Base-by-base conservation (phyloP, 352 stramenopile genomes). In the Globisporangium cystogenes region DNA sequence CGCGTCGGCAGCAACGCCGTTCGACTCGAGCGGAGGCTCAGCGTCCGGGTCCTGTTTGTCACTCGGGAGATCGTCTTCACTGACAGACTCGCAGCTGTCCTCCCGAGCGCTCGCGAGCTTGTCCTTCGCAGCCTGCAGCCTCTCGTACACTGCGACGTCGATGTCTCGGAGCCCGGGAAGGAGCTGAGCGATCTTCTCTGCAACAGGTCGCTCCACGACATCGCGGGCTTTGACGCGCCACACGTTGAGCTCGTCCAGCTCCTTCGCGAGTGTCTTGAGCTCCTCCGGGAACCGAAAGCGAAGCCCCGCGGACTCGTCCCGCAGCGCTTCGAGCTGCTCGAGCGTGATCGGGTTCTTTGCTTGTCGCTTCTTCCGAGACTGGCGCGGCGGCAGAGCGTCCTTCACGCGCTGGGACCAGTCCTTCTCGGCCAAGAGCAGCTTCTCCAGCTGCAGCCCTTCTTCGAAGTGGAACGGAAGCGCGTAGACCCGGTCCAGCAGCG, bases 281-380 rank as follows among this genome's bases (percentile, higher is more conserved):
- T 95, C 85, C 16, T 93, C 78, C 11, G 74, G 72, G 65, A 95
- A 95, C 18, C 72, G 51, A 53, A 94, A 95, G 14, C 59, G 68
- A 8, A 95, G 47, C 10, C 40, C 42, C 16, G 64, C 76, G 2
- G 81, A 86, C 42, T 95, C 78, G 4, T 69, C 56, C 39, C 87
- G 46, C 26, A 95, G 60, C 16, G 60, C 59, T 7, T 71, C 60
- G 7, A 95, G 53, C 27, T 88, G 67, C 4, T 75, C 74, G 16
- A 81, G 64, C 11, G 73, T 87, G 18, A 90, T 87, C 2, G 60
- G 48, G 16, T 88, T 59, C 47, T 87, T 90, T 2, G 68, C 59
- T 52, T 87, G 62, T 7, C 83, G 76, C 26, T 89, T 92, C 45
- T 93, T 93, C 8, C 83, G 65, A 7, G 83, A 93, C 48, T 92